Conservation (phyloP, 225 moss, liverwort and hornwort species). For the Neckera pumila region DNA sequence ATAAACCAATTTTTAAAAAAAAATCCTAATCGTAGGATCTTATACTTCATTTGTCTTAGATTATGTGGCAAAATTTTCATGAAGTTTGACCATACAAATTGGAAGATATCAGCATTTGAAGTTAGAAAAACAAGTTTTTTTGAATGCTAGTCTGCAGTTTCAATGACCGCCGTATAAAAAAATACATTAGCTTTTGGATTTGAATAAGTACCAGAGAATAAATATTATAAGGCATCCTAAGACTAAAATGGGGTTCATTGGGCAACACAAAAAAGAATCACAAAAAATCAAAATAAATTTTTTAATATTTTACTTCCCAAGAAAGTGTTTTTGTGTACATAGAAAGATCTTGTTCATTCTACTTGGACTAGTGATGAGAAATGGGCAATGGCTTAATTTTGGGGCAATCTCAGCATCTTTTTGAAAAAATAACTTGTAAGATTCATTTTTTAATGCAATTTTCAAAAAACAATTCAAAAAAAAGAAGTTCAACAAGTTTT, state of each 20-base stretch:
- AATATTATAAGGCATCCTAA: no score
- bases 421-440: no score
- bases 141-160: no score
- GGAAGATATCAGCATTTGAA: no score
- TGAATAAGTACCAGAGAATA: accelerated
- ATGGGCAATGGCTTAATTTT: not conserved
- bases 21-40: no score
- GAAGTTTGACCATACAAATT: no score
- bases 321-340: not conserved
- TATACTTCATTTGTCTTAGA: no score
- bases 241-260: accelerated
- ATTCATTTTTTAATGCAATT: not conserved
- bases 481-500: accelerated
- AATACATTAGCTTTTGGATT: not conserved
- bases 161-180: no score
- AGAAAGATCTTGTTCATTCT: not conserved
- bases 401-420: not conserved
- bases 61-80: no score
- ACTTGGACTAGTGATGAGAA: not conserved
- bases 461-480: no score
- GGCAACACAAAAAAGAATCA: not conserved
- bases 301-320: not conserved
- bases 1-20: no score
- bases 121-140: no score
- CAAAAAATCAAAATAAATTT: not conserved